A percentile compares a stretch with the other conserved stretches of the same genome.
Conservation (phyloP, 140 eudicot genomes). For the Anethum foeniculum region DNA sequence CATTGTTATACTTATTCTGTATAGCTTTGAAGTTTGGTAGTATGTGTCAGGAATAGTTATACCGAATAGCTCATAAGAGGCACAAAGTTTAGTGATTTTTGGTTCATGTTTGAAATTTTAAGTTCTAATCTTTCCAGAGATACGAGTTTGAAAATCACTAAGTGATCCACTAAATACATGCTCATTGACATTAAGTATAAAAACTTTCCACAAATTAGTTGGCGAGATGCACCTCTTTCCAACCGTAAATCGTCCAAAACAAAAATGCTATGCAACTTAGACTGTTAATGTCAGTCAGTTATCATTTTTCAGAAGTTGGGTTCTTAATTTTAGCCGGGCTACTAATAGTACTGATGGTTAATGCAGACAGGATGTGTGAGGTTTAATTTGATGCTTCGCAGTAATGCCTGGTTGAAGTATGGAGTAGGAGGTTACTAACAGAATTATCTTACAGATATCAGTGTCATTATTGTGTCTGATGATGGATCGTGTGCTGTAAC, state of each 20-base stretch:
- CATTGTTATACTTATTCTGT: not conserved
- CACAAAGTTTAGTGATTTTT: not conserved
- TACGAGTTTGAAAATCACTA: not conserved
- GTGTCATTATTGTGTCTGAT: not conserved
- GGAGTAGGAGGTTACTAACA: not conserved
- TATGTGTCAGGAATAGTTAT: not conserved
- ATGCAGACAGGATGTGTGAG: not conserved
- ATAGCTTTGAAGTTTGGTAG: not conserved
- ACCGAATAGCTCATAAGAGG: not conserved
- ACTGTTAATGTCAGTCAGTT: not conserved
- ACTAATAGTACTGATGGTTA: not conserved
- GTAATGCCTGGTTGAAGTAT: not conserved
- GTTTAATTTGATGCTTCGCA: not conserved
- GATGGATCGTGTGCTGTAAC: not conserved
- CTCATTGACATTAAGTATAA: not conserved
- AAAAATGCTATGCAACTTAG: not conserved
- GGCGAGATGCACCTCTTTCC: not conserved
- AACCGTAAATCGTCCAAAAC: not conserved
- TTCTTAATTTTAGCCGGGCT: not conserved
- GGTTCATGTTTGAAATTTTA: not conserved
- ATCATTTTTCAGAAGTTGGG: not conserved
- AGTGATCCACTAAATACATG: not conserved
- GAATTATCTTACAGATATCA: not conserved
- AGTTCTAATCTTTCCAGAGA: not conserved
- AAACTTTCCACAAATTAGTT: not conserved